Evolutionary conservation across 176 grass and related monocot genomes (phyloP).

Genomic region (Oryza glumipatula): DNA sequence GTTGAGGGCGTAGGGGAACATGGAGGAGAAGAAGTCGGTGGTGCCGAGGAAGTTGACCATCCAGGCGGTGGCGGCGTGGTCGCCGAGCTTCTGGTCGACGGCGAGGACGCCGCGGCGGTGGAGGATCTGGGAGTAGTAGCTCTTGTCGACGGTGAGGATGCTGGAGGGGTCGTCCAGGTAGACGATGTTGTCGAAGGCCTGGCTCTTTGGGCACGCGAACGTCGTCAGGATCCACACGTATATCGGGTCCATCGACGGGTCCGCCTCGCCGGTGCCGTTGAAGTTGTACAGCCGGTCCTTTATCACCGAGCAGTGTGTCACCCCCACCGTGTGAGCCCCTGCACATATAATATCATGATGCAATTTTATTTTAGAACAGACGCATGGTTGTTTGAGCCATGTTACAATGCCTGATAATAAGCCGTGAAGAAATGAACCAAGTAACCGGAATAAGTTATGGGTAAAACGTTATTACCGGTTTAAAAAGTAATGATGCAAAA

Average conservation of each 20-base stretch:
- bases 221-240: constrained; percentile 47
- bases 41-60: constrained; percentile 52
- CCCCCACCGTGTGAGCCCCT: constrained; percentile 82
- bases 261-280: constrained; percentile 55
- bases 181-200: constrained; percentile 53
- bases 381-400: no score
- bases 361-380: no score
- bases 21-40: constrained; percentile 52
- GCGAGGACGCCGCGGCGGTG: constrained; percentile 55
- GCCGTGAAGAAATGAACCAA: no score
- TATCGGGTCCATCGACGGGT: constrained; percentile 62
- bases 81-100: constrained; percentile 66
- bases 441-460: no score
- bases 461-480: no score
- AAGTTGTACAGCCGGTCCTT: constrained; percentile 60
- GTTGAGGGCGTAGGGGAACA: constrained; percentile 65
- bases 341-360: neutral
- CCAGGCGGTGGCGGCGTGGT: constrained; percentile 40
- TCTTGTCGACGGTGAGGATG: constrained; percentile 55
- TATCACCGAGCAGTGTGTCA: constrained; percentile 83
- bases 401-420: no score
- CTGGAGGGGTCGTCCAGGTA: constrained; percentile 71
- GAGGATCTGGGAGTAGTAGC: constrained; percentile 67
- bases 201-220: constrained; percentile 42
- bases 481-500: no score